Evolutionary conservation across 768 basidiomycete genomes (phyloP).

Genomic region (Suillus discolor): DNA sequence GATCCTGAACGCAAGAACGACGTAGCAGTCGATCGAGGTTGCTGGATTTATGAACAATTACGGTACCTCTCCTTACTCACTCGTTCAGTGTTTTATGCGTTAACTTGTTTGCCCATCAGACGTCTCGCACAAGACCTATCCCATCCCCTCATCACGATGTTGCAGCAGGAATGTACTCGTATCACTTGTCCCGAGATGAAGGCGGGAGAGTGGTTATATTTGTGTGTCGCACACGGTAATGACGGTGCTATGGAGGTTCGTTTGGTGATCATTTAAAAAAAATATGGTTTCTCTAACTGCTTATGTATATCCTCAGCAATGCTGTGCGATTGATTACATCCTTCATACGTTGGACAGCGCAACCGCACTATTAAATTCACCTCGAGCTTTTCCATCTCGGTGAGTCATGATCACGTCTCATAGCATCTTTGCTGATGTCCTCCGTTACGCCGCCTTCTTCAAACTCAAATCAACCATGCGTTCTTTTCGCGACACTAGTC

Average conservation of each 20-base stretch:
- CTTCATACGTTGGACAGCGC: constrained; percentile 92
- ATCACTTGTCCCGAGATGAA: constrained; percentile 95
- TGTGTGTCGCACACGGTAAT: constrained; percentile 93
- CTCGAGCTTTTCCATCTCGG: constrained; percentile 91
- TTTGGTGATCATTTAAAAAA: constrained; percentile 6
- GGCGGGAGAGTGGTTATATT: constrained; percentile 96
- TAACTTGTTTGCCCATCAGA: constrained; percentile 38
- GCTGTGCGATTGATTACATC: constrained; percentile 97
- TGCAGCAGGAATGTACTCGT: constrained; percentile 88
- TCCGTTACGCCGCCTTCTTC: constrained; percentile 21
- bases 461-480: constrained; percentile 5
- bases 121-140: constrained; percentile 88
- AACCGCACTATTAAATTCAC: constrained; percentile 87
- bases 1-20: constrained; percentile 42
- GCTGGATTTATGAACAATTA: constrained; percentile 81
- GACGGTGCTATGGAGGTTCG: constrained; percentile 85
- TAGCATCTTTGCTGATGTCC: constrained; percentile 11
- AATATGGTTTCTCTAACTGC: neutral
- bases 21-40: constrained; percentile 72
- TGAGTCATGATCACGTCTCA: constrained; percentile 35
- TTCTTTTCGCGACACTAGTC: constrained; percentile 40
- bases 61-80: constrained; percentile 37
- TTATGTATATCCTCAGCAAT: constrained; percentile 59
- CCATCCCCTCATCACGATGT: constrained; percentile 79
- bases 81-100: neutral